A percentile compares a stretch with the other conserved stretches of the same genome.
phyloP scores from a whole-genome alignment of 768 basidiomycete species.

The Hysterangium stoloniferum region DNA sequence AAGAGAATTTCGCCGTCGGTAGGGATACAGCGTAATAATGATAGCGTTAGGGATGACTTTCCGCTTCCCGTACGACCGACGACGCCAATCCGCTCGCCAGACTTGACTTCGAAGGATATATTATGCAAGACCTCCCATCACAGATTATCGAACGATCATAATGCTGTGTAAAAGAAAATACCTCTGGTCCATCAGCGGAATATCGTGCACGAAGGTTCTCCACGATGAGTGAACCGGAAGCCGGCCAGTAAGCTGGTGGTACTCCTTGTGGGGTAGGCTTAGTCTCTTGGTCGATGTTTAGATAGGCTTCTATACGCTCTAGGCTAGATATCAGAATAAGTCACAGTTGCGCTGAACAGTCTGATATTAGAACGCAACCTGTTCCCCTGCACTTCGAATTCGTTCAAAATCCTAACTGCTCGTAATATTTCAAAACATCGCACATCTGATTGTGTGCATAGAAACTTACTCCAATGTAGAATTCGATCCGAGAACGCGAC shows the following conservation, averaged over 20 bases:
- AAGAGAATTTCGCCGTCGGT: slow-evolving; percentile 29
- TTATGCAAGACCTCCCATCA: slow-evolving; percentile 34
- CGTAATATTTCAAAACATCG: not conserved
- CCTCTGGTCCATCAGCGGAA: slow-evolving; percentile 22
- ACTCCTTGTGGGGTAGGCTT: slow-evolving; percentile 30
- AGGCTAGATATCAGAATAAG: slow-evolving; percentile 14
- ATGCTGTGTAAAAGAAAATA: not conserved
- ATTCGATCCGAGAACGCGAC: slow-evolving; percentile 11
- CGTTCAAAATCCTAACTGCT: not conserved
- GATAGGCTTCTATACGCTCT: slow-evolving; percentile 37
- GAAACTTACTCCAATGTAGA: slow-evolving; percentile 19
- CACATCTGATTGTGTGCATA: not conserved
- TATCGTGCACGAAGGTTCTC: slow-evolving; percentile 49
- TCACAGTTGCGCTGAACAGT: not conserved
- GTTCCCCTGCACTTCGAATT: slow-evolving; percentile 11
- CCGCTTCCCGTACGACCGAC: slow-evolving; percentile 25
- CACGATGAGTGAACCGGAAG: slow-evolving; percentile 44
- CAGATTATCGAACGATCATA: not conserved
- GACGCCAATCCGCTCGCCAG: slow-evolving; percentile 47
- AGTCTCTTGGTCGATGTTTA: slow-evolving; percentile 52
- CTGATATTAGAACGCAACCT: slow-evolving; percentile 13
- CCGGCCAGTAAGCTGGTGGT: slow-evolving; percentile 62
- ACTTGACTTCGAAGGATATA: slow-evolving; percentile 41
- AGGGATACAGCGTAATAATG: slow-evolving; percentile 32
- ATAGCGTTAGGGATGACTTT: slow-evolving; percentile 23